Conservation (phyloP, 2,329 filamentous ascomycete species). For the Colletotrichum kahawae region DNA sequence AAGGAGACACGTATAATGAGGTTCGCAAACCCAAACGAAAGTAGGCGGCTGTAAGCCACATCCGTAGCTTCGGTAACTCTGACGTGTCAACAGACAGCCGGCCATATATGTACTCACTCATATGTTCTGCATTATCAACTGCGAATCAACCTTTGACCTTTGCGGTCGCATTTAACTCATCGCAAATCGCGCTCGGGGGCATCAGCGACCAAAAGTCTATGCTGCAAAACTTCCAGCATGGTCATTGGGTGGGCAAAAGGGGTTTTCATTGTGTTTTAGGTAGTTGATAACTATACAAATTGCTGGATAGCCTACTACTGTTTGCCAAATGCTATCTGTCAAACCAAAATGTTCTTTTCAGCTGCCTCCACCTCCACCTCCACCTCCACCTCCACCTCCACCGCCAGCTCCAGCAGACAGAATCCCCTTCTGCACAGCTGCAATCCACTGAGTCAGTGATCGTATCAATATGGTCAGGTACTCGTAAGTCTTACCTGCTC, state of each 20-base stretch:
- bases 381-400: background rate
- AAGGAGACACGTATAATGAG: background rate
- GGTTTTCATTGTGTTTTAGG: background rate
- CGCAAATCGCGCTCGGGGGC: background rate
- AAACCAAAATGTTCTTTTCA: background rate
- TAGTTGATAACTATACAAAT: background rate
- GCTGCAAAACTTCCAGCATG: background rate
- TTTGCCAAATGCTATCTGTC: background rate
- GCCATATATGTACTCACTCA: background rate
- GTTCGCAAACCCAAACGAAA: background rate
- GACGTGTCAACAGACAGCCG: background rate
- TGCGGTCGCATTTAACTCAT: background rate
- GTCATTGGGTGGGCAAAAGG: background rate
- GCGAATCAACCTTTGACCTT: background rate
- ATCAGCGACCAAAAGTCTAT: background rate
- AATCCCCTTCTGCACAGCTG: background rate
- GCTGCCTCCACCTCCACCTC: background rate
- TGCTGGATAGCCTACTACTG: accelerated
- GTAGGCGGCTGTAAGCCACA: background rate
- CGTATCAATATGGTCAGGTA: background rate
- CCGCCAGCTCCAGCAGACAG: background rate
- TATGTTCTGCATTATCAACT: background rate
- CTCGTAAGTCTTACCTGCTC: background rate
- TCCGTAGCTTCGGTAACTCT: background rate
- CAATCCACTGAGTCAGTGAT: background rate